Conservation (phyloP, 108 stramenopile species). For the Fragilaria crotonensis region DNA sequence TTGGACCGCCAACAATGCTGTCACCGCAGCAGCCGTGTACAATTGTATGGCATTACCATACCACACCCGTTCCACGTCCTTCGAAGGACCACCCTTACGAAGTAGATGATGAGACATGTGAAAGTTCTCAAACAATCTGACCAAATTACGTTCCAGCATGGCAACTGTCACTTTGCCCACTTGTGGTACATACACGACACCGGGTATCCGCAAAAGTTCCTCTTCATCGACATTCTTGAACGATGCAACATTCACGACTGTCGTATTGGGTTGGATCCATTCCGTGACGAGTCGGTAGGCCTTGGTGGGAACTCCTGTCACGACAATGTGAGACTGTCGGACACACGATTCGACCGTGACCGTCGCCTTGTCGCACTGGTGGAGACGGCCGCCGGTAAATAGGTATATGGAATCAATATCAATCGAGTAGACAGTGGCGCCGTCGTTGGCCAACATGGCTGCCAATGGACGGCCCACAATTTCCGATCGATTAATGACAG, state of each 20-base stretch:
- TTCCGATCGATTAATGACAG: slow-evolving; percentile 92
- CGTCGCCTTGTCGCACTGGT: slow-evolving; percentile 43
- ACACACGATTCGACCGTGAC: slow-evolving; percentile 88
- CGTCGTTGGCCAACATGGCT: slow-evolving; percentile 97
- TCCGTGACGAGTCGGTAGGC: slow-evolving; percentile 83
- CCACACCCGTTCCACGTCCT: slow-evolving; percentile 14
- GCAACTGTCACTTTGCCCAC: slow-evolving; percentile 97
- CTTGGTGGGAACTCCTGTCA: slow-evolving; percentile 92
- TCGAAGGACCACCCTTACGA: no score
- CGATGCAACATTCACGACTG: slow-evolving; percentile 92
- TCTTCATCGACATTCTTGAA: slow-evolving; percentile 96
- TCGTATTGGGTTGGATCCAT: slow-evolving; percentile 88
- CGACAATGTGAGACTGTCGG: slow-evolving; percentile 82
- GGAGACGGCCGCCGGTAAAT: slow-evolving; percentile 61
- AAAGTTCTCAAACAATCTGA: slow-evolving; percentile 90
- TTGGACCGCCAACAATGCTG: slow-evolving; percentile 42
- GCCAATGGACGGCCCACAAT: slow-evolving; percentile 95
- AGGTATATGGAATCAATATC: slow-evolving; percentile 92
- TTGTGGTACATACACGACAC: slow-evolving; percentile 88
- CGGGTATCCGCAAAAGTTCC: slow-evolving; percentile 69
- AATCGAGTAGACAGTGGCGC: slow-evolving; percentile 89
- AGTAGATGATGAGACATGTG: slow-evolving; percentile 57
- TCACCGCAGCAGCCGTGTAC: slow-evolving; percentile 65
- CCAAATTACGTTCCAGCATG: slow-evolving; percentile 90
- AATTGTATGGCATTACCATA: slow-evolving; percentile 34